phyloP scores from a whole-genome alignment of 2,329 filamentous ascomycete genomes.

The Arthroderma uncinatum region DNA sequence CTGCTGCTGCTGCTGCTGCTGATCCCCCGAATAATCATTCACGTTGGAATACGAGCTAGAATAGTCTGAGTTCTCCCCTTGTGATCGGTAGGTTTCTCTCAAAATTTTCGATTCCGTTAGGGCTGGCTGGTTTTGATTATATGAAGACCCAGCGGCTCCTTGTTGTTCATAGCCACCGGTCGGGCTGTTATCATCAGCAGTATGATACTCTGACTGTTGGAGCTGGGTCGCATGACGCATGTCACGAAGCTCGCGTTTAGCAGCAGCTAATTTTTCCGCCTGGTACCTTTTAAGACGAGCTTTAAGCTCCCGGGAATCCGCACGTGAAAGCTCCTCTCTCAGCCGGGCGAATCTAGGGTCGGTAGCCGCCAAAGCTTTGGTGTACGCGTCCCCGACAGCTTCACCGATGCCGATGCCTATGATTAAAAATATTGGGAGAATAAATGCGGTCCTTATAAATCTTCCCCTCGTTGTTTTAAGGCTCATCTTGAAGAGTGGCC shows the following conservation, averaged over 20 bases:
- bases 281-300: not conserved
- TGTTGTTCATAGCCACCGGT: slow-evolving; percentile 2
- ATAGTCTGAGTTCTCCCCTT: not conserved
- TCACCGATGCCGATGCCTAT: not conserved
- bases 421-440: not conserved
- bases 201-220: not conserved
- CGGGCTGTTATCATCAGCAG: slow-evolving; percentile 9
- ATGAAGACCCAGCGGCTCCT: not conserved
- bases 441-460: not conserved
- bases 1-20: not conserved
- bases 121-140: not conserved
- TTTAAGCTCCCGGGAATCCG: not conserved
- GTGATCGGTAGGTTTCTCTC: slow-evolving; percentile 7
- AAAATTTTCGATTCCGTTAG: slow-evolving; percentile 9
- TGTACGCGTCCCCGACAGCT: not conserved
- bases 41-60: not conserved
- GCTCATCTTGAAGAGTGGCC: not conserved
- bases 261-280: not conserved
- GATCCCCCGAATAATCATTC: not conserved
- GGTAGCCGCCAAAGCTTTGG: not conserved
- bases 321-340: not conserved
- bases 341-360: slow-evolving; percentile 9
- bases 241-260: not conserved
- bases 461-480: not conserved
- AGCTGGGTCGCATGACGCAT: not conserved